Base-by-base conservation (phyloP, 768 basidiomycete species). In the Terana coerulea region DNA sequence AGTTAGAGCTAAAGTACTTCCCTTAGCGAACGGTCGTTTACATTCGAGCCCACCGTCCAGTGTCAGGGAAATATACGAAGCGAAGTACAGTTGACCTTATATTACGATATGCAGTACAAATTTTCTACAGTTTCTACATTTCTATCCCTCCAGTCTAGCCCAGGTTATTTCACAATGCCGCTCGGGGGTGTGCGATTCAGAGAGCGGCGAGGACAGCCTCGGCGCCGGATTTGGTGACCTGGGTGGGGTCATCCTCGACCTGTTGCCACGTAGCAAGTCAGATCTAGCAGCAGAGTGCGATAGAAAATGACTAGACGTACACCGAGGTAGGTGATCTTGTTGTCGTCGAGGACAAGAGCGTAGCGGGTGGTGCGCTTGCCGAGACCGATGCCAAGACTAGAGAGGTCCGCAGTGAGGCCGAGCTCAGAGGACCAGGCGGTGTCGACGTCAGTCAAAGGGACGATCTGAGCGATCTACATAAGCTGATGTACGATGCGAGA, bases 321-420 rank as follows among this genome's bases (percentile, higher is more conserved):
- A n/a, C 58, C 77, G 48, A 90, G 59, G 59, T 85, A 83, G 54
- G 78, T 79, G 59, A 92, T 79, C 54, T 82, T 78, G 47, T 88
- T 75, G 62, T 88, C 75, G 40, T 92, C 84, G 59, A 88, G 59
- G 59, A 88, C 68, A 51, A 88, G 56, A 24, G 81, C 84, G 54
- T 80, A 88, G 42, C 85, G 79, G 22, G 60, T 63, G 33, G 71
- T 70, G 31, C 73, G 70, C 47, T 51, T 58, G 26, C 72, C 72
- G 56, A 73, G 64, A 29, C 69, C 71, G 34, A 60, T 54, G 21
- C 50, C 52, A 53, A 79, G 40, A 45, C 52, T 67, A 21, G 73
- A 66, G 21, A 83, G 67, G 62, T 85, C 44, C 84, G 78, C 48
- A 81, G 81, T 5, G 75, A 77, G 40, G 74, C 78, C 66, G 42